Percentiles rank a stretch among this genome's conserved stretches.
phyloP scores from a whole-genome alignment of 352 stramenopile genomes.

The Plasmopara halstedii region DNA sequence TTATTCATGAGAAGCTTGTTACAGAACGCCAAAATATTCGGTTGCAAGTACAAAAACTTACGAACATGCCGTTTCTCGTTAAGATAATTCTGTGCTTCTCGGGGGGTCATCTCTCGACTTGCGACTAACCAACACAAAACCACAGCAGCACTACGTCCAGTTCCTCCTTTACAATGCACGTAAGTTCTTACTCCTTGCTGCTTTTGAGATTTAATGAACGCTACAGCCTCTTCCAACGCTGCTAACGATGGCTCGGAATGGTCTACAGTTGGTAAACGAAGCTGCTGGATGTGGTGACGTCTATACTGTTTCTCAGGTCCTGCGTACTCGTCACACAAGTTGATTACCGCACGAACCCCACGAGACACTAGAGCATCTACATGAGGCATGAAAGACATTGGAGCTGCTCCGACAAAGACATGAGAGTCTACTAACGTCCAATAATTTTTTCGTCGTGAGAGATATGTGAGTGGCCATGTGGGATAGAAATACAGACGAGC shows the following conservation, averaged over 20 bases:
- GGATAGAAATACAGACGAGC: conserved; percentile 88
- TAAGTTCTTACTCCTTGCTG: conserved; percentile 87
- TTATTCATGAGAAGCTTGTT: conserved; percentile 31
- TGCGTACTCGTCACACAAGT: conserved; percentile 94
- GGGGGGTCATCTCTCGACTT: conserved; percentile 55
- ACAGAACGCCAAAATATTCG: conserved; percentile 79
- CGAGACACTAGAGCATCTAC: conserved; percentile 70
- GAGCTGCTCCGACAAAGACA: conserved; percentile 87
- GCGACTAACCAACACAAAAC: conserved; percentile 89
- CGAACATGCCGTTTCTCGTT: conserved; percentile 86
- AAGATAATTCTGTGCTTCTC: conserved; percentile 84
- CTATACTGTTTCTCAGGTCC: conserved; percentile 86
- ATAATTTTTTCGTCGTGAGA: conserved; percentile 82
- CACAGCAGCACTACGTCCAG: conserved; percentile 89
- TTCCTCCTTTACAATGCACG: conserved; percentile 94
- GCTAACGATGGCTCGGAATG: conserved; percentile 72
- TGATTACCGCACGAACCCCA: conserved; percentile 88
- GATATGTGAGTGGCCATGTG: conserved; percentile 89
- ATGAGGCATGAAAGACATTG: conserved; percentile 86
- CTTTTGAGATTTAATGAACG: conserved; percentile 87
- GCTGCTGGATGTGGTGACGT: conserved; percentile 81
- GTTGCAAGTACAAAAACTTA: conserved; percentile 83
- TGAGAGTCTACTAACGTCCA: conserved; percentile 89
- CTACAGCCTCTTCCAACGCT: conserved; percentile 64
- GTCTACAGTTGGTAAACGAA: conserved; percentile 88